Base-by-base conservation (phyloP, 1,139 yeast species). In the Geotrichum citri-aurantii region DNA sequence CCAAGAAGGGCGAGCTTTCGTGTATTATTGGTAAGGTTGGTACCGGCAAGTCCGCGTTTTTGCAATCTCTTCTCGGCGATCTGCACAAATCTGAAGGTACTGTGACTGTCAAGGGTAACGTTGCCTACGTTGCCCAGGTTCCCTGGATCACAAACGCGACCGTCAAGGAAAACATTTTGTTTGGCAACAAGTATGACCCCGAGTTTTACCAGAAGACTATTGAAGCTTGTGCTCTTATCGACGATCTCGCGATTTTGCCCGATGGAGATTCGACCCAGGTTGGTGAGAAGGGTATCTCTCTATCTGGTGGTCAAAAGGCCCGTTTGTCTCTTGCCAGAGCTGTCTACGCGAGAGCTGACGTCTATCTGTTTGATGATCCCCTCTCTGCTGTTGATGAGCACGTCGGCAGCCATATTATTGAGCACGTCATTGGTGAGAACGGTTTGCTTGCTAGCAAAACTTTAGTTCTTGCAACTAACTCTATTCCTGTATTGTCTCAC, bases 281-380 rank as follows among this genome's bases (percentile, higher is more conserved):
- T 55, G 99, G 99, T 64, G 99, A 93, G 75, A 93, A 92, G 75
- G 99, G 99, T 67, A 90, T 93, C 59, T 89, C 97, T 14, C 78
- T 93, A 60, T 89, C 97, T 54, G 99, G 99, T 61, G 99, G 99
- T 52, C 98, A 93, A 73, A 93, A 92, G 77, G 97, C 98, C 1
- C 84, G 99, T 73, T 77, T 93, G 56, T 84, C 96, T 1, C 79
- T 93, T 63, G 98, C 98, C 1, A 82, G 99, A 72, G 97, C 98
- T 27, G 97, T 93, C 8, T 93, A 93, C 72, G 85, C 97, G 1
- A 82, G 97, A 66, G 96, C 97, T 2, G 98, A 93, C 71, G 84
- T 92, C 42, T 92, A 90, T 71, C 77, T 93, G 59, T 76, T 93
- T 60, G 99, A 93, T 73, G 99, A 90, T 69, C 88, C 92, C n/a